Evolutionary conservation across 352 stramenopile genomes (phyloP), one percentile per base, ranked within the genome.

Genomic region (Pythium rishiriense): DNA sequence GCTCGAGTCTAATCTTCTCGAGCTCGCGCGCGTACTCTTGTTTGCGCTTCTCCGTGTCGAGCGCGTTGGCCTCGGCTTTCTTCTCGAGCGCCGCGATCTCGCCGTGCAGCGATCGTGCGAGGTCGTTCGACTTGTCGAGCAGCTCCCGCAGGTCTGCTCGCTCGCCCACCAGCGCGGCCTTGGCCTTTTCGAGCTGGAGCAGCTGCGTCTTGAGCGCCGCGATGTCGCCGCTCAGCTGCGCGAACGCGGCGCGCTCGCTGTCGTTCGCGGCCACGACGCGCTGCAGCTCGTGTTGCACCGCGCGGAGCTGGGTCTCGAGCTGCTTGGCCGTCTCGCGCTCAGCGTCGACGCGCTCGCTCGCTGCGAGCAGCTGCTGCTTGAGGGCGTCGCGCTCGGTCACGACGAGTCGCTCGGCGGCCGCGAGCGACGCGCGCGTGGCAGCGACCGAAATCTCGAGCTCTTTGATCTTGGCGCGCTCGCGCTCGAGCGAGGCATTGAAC

Each of bases 191-290:
- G 3, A 79, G 60, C 3, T 45, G 71, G 31, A 79, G 68, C 0
- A 88, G 59, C 50, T 90, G 73, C 25, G 80, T 64, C 33, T 88
- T 88, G 17, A 90, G 76, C 33, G 77, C 66, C 29, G 76, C 75
- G n/a, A 91, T 54, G 22, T 91, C 79, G 17, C 59, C 74, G 11
- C 75, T 77, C 12, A 86, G 63, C 25, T 85, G 69, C 0, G 64
- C 60, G 14, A 56, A 70, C 0, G 64, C 54, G 14, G 62, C 62
- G 2, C 69, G 73, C 39, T 93, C 77, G 2, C 68, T 70, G 1
- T 85, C 73, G 14, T 52, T 74, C 0, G 57, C 49, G n/a, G 68
- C 57, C 9, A 78, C 54, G 0, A 88, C 66, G 41, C 72, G 74
- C 52, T 61, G 50, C 22, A 87, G 69, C 51, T 91, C 75, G 25